phyloP scores from a whole-genome alignment of 352 stramenopile genomes.

The Paralagenidium karlingii region DNA sequence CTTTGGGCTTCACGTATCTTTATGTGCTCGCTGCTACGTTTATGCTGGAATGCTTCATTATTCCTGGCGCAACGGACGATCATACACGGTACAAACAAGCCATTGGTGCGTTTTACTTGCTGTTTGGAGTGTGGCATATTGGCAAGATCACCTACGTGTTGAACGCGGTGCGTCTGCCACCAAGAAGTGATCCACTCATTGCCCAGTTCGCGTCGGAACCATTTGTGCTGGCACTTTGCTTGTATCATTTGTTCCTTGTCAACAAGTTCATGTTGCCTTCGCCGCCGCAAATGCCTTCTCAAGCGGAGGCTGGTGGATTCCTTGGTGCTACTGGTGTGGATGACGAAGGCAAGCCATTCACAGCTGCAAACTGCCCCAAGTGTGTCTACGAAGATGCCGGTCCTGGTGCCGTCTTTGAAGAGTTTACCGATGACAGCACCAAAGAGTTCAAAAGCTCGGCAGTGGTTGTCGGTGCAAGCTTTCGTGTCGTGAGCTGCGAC shows the following conservation, averaged over 20 bases:
- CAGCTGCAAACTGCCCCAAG: slow-evolving; percentile 65
- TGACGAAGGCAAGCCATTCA: too few relatives aligned
- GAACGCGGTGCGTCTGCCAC: slow-evolving; percentile 26
- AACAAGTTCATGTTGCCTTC: slow-evolving; percentile 50
- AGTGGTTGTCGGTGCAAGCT: slow-evolving; percentile 57
- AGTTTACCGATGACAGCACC: slow-evolving; percentile 21
- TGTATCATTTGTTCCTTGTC: slow-evolving; percentile 28
- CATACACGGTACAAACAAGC: slow-evolving; percentile 44
- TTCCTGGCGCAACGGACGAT: slow-evolving; percentile 18
- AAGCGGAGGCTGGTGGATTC: too few relatives aligned
- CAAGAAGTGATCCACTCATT: slow-evolving; percentile 25
- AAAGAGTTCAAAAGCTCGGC: slow-evolving; percentile 16
- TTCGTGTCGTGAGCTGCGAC: slow-evolving; percentile 74
- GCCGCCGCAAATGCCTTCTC: too few relatives aligned
- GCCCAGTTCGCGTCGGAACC: slow-evolving; percentile 28
- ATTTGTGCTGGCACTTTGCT: slow-evolving; percentile 19
- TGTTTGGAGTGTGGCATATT: slow-evolving; percentile 47
- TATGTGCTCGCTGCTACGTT: slow-evolving; percentile 25
- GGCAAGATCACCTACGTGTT: slow-evolving; percentile 54
- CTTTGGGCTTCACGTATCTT: slow-evolving; percentile 36
- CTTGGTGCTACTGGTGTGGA: too few relatives aligned
- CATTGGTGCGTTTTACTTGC: slow-evolving; percentile 30
- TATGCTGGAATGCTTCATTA: too few relatives aligned
- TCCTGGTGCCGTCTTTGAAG: slow-evolving; percentile 50
- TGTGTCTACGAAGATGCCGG: slow-evolving; percentile 75